Percentiles rank a stretch among this genome's conserved stretches.
phyloP scores from a whole-genome alignment of 129 eudicot genomes.

The Helianthus tuberosus region DNA sequence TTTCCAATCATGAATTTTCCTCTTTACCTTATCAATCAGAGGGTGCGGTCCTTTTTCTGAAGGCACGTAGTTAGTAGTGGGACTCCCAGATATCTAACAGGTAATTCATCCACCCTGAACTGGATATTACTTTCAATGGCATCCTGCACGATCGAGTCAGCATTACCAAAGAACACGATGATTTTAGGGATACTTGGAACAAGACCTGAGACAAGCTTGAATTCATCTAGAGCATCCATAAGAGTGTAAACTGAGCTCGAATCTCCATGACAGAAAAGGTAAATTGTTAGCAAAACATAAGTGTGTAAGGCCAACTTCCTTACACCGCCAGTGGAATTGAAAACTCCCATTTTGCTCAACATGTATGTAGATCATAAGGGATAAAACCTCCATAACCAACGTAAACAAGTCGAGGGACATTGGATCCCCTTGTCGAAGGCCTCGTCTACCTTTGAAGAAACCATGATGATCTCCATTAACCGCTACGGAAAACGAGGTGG shows the following conservation, averaged over 20 bases:
- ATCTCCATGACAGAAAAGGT: not conserved
- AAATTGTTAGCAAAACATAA: not conserved
- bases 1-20: not conserved
- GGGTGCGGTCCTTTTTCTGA: not conserved
- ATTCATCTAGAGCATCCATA: not conserved
- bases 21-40: not conserved
- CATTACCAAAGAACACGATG: not conserved
- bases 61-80: not conserved
- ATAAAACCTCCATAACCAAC: not conserved
- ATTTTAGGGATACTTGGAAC: not conserved
- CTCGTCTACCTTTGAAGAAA: too few species aligned
- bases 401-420: not conserved
- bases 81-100: not conserved
- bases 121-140: not conserved
- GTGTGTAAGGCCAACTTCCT: not conserved
- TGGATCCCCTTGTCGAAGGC: too few species aligned
- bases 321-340: not conserved
- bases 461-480: too few species aligned
- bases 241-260: not conserved
- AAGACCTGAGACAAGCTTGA: not conserved
- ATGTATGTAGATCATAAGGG: not conserved
- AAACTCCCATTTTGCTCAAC: not conserved
- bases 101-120: not conserved
- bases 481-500: too few species aligned
- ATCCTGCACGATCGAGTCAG: not conserved